phyloP scores from a whole-genome alignment of 2,329 filamentous ascomycete genomes.

The Ceratocystis ficicola region DNA sequence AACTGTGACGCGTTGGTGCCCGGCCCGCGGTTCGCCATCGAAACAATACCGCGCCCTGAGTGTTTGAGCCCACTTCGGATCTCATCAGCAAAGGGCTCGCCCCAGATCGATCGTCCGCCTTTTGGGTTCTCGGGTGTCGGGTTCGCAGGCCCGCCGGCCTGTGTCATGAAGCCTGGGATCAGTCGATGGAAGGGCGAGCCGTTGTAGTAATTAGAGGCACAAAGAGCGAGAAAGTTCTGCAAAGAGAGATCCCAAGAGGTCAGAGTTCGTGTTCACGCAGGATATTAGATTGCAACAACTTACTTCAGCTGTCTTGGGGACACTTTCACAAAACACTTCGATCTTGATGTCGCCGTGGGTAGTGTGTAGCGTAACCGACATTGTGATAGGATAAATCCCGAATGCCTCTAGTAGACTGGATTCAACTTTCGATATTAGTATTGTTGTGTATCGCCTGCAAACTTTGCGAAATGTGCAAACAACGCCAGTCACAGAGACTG shows the following conservation, averaged over 20 bases:
- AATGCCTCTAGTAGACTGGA: not conserved
- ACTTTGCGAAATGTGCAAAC: too few species aligned
- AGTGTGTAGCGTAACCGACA: slow-evolving; percentile 71
- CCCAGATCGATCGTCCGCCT: slow-evolving; percentile 61
- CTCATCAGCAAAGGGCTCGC: slow-evolving; percentile 65
- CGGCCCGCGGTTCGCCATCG: slow-evolving; percentile 69
- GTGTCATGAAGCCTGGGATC: slow-evolving; percentile 70
- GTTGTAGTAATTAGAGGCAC: slow-evolving; percentile 67
- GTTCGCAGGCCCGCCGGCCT: slow-evolving; percentile 54
- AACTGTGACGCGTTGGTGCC: slow-evolving; percentile 69
- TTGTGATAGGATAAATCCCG: not conserved
- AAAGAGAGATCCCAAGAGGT: not conserved
- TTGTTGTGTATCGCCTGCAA: too few species aligned
- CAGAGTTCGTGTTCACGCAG: slow-evolving; percentile 1
- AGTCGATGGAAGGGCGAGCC: slow-evolving; percentile 65
- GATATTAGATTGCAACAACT: slow-evolving; percentile 23
- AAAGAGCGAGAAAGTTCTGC: slow-evolving; percentile 77
- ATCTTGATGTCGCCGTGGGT: slow-evolving; percentile 83
- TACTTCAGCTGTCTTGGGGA: slow-evolving; percentile 83
- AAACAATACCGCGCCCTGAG: slow-evolving; percentile 55
- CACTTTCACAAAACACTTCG: slow-evolving; percentile 89
- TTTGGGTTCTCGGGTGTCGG: slow-evolving; percentile 50
- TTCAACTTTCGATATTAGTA: too few species aligned
- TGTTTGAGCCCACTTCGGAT: slow-evolving; percentile 59
- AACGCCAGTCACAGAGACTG: too few species aligned